A percentile compares a stretch with the other conserved stretches of the same genome.
Evolutionary conservation across 2,329 filamentous ascomycete species (phyloP).

Genomic region (Colletotrichum ledebouriae): DNA sequence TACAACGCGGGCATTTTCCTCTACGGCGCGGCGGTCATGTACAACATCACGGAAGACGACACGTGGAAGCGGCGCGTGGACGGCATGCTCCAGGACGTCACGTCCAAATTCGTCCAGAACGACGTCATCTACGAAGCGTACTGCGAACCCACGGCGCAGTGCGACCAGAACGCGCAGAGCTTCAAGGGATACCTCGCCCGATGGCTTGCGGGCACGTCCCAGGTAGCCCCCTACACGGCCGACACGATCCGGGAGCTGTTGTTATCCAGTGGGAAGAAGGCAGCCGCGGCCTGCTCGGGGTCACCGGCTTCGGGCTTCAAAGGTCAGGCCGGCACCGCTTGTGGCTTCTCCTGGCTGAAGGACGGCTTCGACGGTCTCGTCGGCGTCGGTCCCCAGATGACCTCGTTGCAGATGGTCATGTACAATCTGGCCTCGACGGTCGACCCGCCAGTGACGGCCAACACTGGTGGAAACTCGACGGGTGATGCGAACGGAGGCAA

Average conservation of each 20-base stretch:
- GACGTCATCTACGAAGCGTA: conserved; percentile 74
- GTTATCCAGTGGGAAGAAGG: conserved; percentile 68
- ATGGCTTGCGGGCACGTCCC: conserved; percentile 73
- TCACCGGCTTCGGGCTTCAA: conserved; percentile 65
- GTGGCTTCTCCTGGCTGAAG: conserved; percentile 73
- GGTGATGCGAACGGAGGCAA: conserved; percentile 51
- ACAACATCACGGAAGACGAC: conserved; percentile 67
- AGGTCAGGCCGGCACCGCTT: conserved; percentile 61
- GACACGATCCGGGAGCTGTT: conserved; percentile 70
- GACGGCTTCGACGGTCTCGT: conserved; percentile 59
- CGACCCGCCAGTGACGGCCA: conserved; percentile 57
- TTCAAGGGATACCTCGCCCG: conserved; percentile 80
- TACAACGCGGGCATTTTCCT: conserved; percentile 78
- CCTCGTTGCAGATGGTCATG: conserved; percentile 65
- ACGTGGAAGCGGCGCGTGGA: conserved; percentile 71
- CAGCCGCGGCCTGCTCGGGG: conserved; percentile 72
- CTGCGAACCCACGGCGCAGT: conserved; percentile 72
- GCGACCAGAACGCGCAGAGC: conserved; percentile 78
- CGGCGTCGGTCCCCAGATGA: conserved; percentile 71
- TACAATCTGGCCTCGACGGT: conserved; percentile 60
- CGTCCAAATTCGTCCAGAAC: conserved; percentile 63
- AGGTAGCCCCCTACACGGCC: conserved; percentile 71
- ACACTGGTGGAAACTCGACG: conserved; percentile 66
- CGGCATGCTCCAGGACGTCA: conserved; percentile 66
- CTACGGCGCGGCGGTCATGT: conserved; percentile 71